These are phyloP conservation scores for Kodamaea nitidulidarum DNA, from an alignment of 805 yeast species.

Conservation along the genomic window DNA sequence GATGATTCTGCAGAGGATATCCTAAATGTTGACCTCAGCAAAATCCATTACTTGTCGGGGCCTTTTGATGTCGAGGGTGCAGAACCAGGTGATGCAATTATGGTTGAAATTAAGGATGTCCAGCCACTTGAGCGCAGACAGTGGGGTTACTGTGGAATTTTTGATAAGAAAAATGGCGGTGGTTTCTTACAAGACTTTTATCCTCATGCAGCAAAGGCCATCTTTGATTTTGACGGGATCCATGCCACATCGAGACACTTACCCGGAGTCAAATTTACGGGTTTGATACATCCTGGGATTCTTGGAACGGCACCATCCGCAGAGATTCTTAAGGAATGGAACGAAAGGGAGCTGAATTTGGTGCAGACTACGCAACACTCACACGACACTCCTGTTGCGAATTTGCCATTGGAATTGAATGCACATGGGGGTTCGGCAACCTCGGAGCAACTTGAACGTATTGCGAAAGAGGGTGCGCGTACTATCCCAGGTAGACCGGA, in stretches of 20 bases:
- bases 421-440: slow-evolving; percentile 42
- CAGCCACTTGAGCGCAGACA: slow-evolving; percentile 51
- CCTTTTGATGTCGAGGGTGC: slow-evolving; percentile 44
- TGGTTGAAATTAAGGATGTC: slow-evolving; percentile 48
- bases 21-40: slow-evolving; percentile 40
- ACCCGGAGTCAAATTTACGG: slow-evolving; percentile 48
- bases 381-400: slow-evolving; percentile 36
- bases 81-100: slow-evolving; percentile 46
- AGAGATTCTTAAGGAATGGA: slow-evolving; percentile 44
- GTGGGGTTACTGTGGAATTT: slow-evolving; percentile 52
- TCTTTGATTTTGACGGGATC: slow-evolving; percentile 51
- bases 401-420: slow-evolving; percentile 33
- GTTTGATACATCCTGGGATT: slow-evolving; percentile 50
- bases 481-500: slow-evolving; percentile 53
- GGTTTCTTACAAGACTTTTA: slow-evolving; percentile 47
- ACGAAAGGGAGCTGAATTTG: slow-evolving; percentile 36
- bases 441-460: slow-evolving; percentile 22
- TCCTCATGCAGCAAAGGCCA: slow-evolving; percentile 50
- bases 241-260: slow-evolving; percentile 47
- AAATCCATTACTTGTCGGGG: slow-evolving; percentile 48
- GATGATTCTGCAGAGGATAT: slow-evolving; percentile 48
- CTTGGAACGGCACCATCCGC: slow-evolving; percentile 49
- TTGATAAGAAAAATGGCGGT: slow-evolving; percentile 48
- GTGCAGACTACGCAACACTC: slow-evolving; percentile 29
- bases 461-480: slow-evolving; percentile 44